Conservation (phyloP, 805 yeast species). For the Lipomyces orientalis region DNA sequence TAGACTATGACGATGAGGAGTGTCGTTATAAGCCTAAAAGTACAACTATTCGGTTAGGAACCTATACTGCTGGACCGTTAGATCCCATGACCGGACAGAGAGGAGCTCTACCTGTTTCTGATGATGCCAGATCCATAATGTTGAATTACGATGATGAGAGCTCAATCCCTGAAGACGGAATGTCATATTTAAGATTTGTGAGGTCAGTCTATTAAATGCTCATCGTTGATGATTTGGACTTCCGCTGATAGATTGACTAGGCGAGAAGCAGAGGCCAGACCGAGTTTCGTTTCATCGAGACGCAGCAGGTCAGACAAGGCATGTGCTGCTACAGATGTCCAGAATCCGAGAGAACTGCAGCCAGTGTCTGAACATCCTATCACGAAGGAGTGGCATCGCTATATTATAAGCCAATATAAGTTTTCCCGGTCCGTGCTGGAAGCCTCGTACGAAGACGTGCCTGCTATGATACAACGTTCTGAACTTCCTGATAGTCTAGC, state of each 20-base stretch:
- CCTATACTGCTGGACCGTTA: slow-evolving; percentile 39
- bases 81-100: slow-evolving; percentile 43
- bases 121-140: not conserved
- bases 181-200: slow-evolving; percentile 28
- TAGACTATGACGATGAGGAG: slow-evolving; percentile 19
- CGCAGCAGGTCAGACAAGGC: not conserved
- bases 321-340: not conserved
- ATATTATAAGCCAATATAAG: slow-evolving; percentile 19
- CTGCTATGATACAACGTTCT: slow-evolving; percentile 17
- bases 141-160: slow-evolving; percentile 27
- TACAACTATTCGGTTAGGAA: slow-evolving; percentile 27
- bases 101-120: slow-evolving; percentile 42
- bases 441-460: slow-evolving; percentile 4
- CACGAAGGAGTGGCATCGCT: slow-evolving; percentile 28
- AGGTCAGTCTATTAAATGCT: slow-evolving; percentile 8
- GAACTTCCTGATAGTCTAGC: slow-evolving; percentile 49
- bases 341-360: not conserved
- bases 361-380: slow-evolving; percentile 3
- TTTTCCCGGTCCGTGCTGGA: slow-evolving; percentile 20
- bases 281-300: slow-evolving; percentile 26
- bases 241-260: slow-evolving; percentile 3
- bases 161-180: slow-evolving; percentile 27
- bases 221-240: not conserved
- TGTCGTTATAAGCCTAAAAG: slow-evolving; percentile 16
- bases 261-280: slow-evolving; percentile 26